phyloP scores from a whole-genome alignment of 345 rosid genomes.

The Populus euphratica region DNA sequence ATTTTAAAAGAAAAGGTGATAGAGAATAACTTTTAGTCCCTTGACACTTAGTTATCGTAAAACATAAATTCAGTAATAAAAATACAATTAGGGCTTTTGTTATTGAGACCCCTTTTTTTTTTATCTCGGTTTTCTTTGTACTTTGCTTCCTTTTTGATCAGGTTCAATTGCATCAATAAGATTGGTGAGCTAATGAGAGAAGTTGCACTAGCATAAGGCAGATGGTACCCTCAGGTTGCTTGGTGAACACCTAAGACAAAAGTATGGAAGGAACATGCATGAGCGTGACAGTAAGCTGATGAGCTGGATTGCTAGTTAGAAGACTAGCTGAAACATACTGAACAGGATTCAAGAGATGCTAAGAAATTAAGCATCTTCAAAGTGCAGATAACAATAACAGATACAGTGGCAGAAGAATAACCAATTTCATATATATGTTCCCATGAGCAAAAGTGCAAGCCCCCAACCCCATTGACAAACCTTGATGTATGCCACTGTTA shows the following conservation, averaged over 20 bases:
- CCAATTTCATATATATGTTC: not conserved
- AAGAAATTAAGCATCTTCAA: not conserved
- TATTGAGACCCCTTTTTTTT: not conserved
- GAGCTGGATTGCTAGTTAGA: not conserved
- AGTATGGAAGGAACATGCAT: not conserved
- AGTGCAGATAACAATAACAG: not conserved
- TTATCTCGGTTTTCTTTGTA: not conserved
- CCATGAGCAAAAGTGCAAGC: not conserved
- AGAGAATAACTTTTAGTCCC: too few species aligned
- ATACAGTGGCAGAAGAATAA: not conserved
- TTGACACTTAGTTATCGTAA: too few species aligned
- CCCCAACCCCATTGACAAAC: not conserved
- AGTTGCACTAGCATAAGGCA: not conserved
- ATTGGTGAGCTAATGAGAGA: not conserved
- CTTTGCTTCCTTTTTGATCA: not conserved
- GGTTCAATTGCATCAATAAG: not conserved
- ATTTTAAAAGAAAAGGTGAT: too few species aligned
- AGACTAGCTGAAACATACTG: not conserved
- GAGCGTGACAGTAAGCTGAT: not conserved
- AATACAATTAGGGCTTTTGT: too few species aligned
- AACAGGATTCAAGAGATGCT: not conserved
- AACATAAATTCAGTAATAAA: too few species aligned
- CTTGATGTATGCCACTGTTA: not conserved
- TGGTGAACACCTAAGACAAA: not conserved
- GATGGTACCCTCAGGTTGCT: not conserved